Base-by-base conservation (phyloP, 352 stramenopile species). In the Pythium plurisporium region DNA sequence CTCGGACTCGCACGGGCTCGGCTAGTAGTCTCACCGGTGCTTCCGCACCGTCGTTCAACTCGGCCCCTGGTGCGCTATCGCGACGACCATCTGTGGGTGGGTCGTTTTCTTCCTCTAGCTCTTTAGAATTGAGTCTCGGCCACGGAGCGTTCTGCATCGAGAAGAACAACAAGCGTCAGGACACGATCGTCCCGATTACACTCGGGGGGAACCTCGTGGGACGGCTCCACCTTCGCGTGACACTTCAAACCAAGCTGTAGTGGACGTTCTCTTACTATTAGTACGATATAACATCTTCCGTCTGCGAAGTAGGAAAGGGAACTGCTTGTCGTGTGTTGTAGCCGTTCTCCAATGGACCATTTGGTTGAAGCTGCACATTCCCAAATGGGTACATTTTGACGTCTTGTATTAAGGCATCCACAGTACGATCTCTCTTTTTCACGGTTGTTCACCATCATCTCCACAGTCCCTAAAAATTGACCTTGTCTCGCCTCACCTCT, bases 131-230 rank as follows among this genome's bases (percentile, higher is more conserved):
- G 45, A 67, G 74, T 12, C 76, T 89, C 41, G 81, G 78, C 0
- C 79, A 89, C 37, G 81, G 76, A 19, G 79, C 72, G 9, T 91
- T 91, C 44, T 88, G 79, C 37, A 75, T 85, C 22, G 74, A 86
- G 33, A 67, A 65, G 10, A 77, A 61, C 41, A 53, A 59, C 38
- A 73, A 69, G 42, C 82, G 86, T 23, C 64, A 72, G 12, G 76
- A 87, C 20, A 71, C 74, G 4, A 67, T 67, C 44, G 74, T 89
- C 37, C 74, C 81, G 20, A 57, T 91, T 20, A 91, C 81, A 0
- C 55, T 89, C 29, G 81, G 81, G 15, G 81, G 81, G 10, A 74
- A 76, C 58, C 54, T 91, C 23, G 64, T 89, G 7, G 81, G 76
- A 0, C 71, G 73, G 0, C 68, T 91, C 25, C 73, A 87, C 31